Evolutionary conservation across 108 stramenopile genomes (phyloP).

Genomic region (Cyclotella kingstonii): DNA sequence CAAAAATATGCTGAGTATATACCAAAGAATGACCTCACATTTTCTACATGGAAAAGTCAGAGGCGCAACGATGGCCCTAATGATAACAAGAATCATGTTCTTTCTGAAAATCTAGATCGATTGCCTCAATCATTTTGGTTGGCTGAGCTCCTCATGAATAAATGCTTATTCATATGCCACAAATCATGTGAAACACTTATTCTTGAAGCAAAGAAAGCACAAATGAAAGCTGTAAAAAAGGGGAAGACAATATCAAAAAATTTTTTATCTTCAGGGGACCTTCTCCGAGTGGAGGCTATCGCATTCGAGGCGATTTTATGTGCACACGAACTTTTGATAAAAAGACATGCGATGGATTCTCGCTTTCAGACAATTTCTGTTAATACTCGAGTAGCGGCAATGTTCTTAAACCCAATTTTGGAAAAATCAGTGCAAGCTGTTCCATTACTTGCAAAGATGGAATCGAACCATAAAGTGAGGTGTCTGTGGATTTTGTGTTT

Average conservation of each 20-base stretch:
- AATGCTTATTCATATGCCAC: slow-evolving; percentile 72
- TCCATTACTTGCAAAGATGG: slow-evolving; percentile 67
- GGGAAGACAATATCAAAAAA: slow-evolving; percentile 34
- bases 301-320: slow-evolving; percentile 68
- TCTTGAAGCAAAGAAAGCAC: slow-evolving; percentile 64
- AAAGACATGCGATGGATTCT: slow-evolving; percentile 78
- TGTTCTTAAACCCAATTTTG: slow-evolving; percentile 56
- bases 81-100: slow-evolving; percentile 1
- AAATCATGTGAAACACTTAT: slow-evolving; percentile 69
- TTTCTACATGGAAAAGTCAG: slow-evolving; percentile 35
- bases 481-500: slow-evolving; percentile 71
- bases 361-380: slow-evolving; percentile 65
- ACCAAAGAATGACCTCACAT: slow-evolving; percentile 21
- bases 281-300: slow-evolving; percentile 76
- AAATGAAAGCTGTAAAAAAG: slow-evolving; percentile 16
- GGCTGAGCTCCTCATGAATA: slow-evolving; percentile 59
- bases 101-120: slow-evolving; percentile 29
- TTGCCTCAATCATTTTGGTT: slow-evolving; percentile 76
- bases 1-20: slow-evolving; percentile 41
- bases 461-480: slow-evolving; percentile 74
- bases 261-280: slow-evolving; percentile 52
- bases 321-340: slow-evolving; percentile 72
- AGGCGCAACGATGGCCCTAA: not conserved
- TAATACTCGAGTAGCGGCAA: slow-evolving; percentile 65
- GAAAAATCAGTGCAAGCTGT: slow-evolving; percentile 55